Evolutionary conservation across 306 rosid species (phyloP), one percentile per base, ranked within the genome.

Genomic region (Betula pendula): DNA sequence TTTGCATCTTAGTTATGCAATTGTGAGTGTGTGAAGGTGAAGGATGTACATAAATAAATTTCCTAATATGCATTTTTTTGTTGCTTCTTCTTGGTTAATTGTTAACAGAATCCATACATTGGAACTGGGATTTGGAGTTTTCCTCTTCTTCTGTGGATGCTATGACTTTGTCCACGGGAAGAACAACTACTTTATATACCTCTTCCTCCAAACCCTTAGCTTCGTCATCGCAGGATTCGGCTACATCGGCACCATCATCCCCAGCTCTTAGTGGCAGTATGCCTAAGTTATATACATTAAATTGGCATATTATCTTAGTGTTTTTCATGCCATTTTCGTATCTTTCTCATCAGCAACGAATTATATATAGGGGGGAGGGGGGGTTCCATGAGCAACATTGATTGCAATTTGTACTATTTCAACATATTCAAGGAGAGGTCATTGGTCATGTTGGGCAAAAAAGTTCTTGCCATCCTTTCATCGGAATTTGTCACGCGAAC

Each of bases 81-180:
- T 12, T 81, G 29, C 35, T 77, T 51, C 38, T 75, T 73, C 58
- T 44, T 80, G 80, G 50, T 69, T 76, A 50, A 59, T 62, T 73
- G 42, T 52, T 56, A 69, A 63, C 95, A 94, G 98, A 70, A 87
- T 94, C 68, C 83, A 95, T 59, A 75, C 81, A 15, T 78, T 92
- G 91, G 99, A 95, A 88, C 93, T 95, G 51, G 97, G 97, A 85
- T 95, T 95, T 71, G 99, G 93, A 3, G 86, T 69, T 3, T 95
- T 95, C 85, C 90, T 95, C 70, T 95, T 95, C 91, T 0, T 95
- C 3, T 92, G 97, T 73, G 99, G 99, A 70, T 95, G 99, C 92
- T 95, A 95, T 79, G 99, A 95, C 81, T 92, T 56, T 80, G 92
- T 86, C 31, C 91, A 95, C 35, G 99, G 99, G 79, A 90, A 95